phyloP scores from a whole-genome alignment of 768 basidiomycete species.

The Cyclocybe cylindracea region DNA sequence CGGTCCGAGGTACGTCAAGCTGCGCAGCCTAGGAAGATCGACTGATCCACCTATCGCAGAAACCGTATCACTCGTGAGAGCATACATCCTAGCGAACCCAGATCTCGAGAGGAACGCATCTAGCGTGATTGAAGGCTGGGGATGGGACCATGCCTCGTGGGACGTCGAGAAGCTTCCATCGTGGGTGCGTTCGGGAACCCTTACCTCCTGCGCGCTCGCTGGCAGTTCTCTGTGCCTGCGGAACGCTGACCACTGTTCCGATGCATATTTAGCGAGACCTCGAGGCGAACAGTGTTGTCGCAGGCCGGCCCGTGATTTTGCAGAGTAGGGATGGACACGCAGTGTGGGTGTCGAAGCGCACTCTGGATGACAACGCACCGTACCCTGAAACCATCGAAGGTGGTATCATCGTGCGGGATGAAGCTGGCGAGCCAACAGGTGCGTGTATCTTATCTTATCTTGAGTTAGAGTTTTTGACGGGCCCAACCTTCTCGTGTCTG shows the following conservation, averaged over 20 bases:
- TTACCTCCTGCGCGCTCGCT: conserved; percentile 36
- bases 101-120: conserved; percentile 54
- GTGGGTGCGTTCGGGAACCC: conserved; percentile 4
- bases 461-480: neutral
- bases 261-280: conserved; percentile 56
- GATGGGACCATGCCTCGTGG: conserved; percentile 92
- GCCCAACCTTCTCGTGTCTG: neutral
- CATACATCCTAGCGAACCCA: conserved; percentile 60
- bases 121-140: conserved; percentile 74
- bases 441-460: conserved; percentile 4
- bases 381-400: conserved; percentile 75
- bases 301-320: conserved; percentile 71
- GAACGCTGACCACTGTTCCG: neutral
- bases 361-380: conserved; percentile 56
- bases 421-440: conserved; percentile 71
- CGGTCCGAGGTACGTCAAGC: conserved; percentile 48
- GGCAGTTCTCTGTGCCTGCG: conserved; percentile 44
- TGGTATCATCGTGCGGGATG: conserved; percentile 75
- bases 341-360: conserved; percentile 75
- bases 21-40: neutral
- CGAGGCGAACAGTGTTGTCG: conserved; percentile 66
- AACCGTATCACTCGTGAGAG: conserved; percentile 58
- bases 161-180: conserved; percentile 13
- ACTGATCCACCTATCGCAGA: conserved; percentile 36
- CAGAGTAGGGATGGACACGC: conserved; percentile 90